Conservation (phyloP, 2,329 filamentous ascomycete species). For the Endocalyx cinctus region DNA sequence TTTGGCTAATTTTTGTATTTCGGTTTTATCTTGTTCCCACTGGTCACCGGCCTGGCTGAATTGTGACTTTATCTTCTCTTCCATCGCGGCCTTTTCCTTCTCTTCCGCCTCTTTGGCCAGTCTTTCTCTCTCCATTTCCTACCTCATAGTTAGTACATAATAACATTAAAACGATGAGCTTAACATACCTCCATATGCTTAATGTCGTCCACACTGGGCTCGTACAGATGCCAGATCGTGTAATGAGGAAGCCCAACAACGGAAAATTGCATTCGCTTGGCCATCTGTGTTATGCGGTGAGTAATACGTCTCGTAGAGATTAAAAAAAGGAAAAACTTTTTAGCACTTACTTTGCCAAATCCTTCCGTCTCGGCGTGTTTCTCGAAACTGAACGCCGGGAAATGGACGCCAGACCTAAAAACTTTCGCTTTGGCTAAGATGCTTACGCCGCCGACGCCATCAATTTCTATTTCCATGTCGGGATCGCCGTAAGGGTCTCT, state of each 20-base stretch:
- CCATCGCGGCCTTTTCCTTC: slow-evolving; percentile 63
- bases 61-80: slow-evolving; percentile 73
- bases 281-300: slow-evolving; percentile 65
- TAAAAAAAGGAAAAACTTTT: slow-evolving; percentile 7
- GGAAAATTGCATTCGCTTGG: slow-evolving; percentile 90
- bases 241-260: slow-evolving; percentile 96
- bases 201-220: slow-evolving; percentile 96
- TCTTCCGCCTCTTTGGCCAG: slow-evolving; percentile 77
- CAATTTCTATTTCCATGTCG: slow-evolving; percentile 99
- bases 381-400: slow-evolving; percentile 97
- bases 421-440: slow-evolving; percentile 95
- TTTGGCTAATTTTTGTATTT: slow-evolving; percentile 64
- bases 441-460: slow-evolving; percentile 94
- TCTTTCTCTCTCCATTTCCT: slow-evolving; percentile 92
- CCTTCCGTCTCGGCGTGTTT: slow-evolving; percentile 98
- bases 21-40: slow-evolving; percentile 86
- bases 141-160: slow-evolving; percentile 8
- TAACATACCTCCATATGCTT: slow-evolving; percentile 79
- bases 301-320: too few species aligned
- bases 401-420: slow-evolving; percentile 92
- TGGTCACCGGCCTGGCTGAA: slow-evolving; percentile 74
- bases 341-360: slow-evolving; percentile 93
- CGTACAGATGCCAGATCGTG: slow-evolving; percentile 99
- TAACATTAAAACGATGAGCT: not conserved
- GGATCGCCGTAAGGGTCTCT: slow-evolving; percentile 96